Conservation (phyloP, 331 rosid genomes). For the Malus hybrid region DNA sequence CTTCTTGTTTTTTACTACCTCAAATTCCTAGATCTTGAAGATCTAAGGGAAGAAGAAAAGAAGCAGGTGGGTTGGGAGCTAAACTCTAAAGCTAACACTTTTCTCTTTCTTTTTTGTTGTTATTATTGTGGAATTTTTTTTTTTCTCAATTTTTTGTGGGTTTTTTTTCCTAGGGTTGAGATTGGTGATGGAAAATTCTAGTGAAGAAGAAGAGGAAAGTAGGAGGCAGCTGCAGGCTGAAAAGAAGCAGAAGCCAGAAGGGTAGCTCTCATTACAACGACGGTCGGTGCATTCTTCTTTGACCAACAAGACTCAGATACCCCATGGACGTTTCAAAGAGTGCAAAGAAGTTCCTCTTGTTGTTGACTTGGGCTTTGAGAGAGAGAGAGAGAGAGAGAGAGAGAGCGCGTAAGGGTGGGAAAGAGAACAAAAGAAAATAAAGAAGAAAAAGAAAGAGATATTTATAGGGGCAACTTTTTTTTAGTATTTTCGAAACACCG, state of each 20-base stretch:
- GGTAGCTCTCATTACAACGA: slow-evolving; percentile 20
- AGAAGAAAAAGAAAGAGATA: not conserved
- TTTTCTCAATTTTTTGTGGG: not conserved
- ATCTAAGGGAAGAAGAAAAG: not conserved
- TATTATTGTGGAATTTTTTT: not conserved
- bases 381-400: not conserved
- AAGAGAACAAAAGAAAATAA: not conserved
- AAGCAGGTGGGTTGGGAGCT: not conserved
- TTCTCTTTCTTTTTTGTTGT: not conserved
- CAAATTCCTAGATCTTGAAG: slow-evolving; percentile 7
- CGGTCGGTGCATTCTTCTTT: slow-evolving; percentile 29
- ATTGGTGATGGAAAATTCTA: slow-evolving; percentile 1
- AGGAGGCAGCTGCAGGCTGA: not conserved
- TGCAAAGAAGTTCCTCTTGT: slow-evolving; percentile 3
- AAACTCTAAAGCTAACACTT: not conserved
- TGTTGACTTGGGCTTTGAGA: slow-evolving; percentile 22
- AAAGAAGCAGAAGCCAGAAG: not conserved
- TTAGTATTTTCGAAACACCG: too few relatives aligned
- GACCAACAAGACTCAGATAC: slow-evolving; percentile 5
- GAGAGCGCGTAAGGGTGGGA: not conserved
- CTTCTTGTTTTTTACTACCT: not conserved
- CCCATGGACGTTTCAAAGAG: slow-evolving; percentile 28
- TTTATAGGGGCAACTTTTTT: not conserved
- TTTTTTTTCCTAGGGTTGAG: slow-evolving; percentile 10
- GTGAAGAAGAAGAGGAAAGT: not conserved